Conservation (phyloP, 163 green algal genomes). For the Volvox carteri region DNA sequence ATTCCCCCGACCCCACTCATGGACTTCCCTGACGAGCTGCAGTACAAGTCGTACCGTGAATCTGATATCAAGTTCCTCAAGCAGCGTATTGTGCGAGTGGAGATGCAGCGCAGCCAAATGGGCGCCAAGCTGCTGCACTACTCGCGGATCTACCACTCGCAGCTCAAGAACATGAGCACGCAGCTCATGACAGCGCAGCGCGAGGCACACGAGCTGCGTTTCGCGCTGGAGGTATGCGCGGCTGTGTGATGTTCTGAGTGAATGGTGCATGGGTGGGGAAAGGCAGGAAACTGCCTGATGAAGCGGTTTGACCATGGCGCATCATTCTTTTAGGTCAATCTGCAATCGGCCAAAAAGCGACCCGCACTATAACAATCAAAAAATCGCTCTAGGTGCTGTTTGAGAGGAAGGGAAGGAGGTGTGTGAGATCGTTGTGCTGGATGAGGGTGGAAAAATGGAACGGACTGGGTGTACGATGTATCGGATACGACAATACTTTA, state of each 20-base stretch:
- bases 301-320: neutral
- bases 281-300: neutral
- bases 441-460: no score
- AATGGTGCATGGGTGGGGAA: neutral
- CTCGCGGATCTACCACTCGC: conserved; percentile 33
- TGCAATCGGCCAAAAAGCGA: no score
- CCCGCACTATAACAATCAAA: no score
- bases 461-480: no score
- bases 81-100: conserved; percentile 55
- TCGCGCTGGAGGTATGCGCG: conserved; percentile 18
- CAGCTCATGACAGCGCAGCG: neutral
- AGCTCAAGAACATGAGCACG: conserved; percentile 7
- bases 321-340: neutral
- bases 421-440: no score
- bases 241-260: neutral
- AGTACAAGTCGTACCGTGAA: conserved; percentile 50
- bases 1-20: neutral
- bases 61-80: conserved; percentile 55
- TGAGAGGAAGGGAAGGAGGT: neutral
- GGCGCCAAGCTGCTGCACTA: conserved; percentile 48
- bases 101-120: conserved; percentile 53
- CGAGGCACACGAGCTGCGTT: conserved; percentile 15
- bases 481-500: no score
- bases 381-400: neutral
- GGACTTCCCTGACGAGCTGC: conserved; percentile 39